Conservation (phyloP, 2,329 filamentous ascomycete species). For the Didymella segeticola region DNA sequence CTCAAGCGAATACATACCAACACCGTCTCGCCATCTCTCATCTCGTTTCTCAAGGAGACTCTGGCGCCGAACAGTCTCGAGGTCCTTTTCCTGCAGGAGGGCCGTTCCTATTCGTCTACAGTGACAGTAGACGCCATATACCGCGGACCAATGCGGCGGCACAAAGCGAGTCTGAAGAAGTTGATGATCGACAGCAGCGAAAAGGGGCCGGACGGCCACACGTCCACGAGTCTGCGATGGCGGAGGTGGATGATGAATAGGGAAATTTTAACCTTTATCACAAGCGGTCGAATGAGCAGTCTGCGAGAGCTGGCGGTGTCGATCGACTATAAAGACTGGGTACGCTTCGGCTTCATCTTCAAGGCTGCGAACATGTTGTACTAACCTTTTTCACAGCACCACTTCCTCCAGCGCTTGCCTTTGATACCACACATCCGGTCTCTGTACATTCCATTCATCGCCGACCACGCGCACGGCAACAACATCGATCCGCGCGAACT, state of each 20-base stretch:
- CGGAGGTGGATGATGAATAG: conserved; percentile 73
- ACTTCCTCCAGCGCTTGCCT: conserved; percentile 77
- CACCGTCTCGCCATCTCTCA: conserved; percentile 70
- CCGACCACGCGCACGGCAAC: conserved; percentile 64
- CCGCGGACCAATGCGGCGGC: conserved; percentile 71
- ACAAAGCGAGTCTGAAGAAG: conserved; percentile 73
- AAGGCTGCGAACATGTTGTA: conserved; percentile 1
- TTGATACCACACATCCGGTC: conserved; percentile 73
- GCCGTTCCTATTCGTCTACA: conserved; percentile 59
- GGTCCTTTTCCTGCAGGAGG: conserved; percentile 77
- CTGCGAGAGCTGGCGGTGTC: conserved; percentile 75
- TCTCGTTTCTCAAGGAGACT: conserved; percentile 78
- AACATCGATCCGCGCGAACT: conserved; percentile 71
- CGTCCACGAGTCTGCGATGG: conserved; percentile 58
- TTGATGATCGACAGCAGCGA: conserved; percentile 76
- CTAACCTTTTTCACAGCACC: conserved; percentile 63
- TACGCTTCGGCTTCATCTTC: conserved; percentile 52
- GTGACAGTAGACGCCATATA: conserved; percentile 76
- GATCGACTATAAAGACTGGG: conserved; percentile 80
- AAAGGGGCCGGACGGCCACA: conserved; percentile 54
- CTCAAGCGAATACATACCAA: conserved; percentile 80
- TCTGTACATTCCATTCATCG: conserved; percentile 73
- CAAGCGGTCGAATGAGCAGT: conserved; percentile 75
- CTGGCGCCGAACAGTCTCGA: conserved; percentile 81
- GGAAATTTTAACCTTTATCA: conserved; percentile 75